Evolutionary conservation across 805 yeast species (phyloP).

Genomic region (Schwanniomyces sp.): DNA sequence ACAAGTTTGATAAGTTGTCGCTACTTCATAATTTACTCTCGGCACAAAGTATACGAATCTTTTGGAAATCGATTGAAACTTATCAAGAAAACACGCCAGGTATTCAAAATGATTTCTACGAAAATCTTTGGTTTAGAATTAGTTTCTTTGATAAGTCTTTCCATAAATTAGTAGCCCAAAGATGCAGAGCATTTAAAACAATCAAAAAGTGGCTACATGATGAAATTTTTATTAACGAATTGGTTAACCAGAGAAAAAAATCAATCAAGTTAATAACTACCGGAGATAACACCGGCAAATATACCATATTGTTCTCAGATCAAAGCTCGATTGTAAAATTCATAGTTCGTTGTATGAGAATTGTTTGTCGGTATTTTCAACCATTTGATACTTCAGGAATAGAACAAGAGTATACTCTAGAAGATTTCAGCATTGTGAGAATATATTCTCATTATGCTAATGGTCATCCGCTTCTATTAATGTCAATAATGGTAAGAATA

Average conservation of each 20-base stretch:
- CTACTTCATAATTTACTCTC: conserved; percentile 11
- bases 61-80: conserved; percentile 8
- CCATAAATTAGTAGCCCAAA: conserved; percentile 6
- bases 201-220: conserved; percentile 7
- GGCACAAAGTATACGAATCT: conserved; percentile 15
- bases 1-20: conserved; percentile 8
- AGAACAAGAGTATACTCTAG: conserved; percentile 9
- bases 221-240: conserved; percentile 6
- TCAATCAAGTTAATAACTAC: background rate
- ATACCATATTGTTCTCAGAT: conserved; percentile 3
- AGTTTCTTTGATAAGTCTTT: conserved; percentile 16
- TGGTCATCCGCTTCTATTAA: conserved; percentile 16
- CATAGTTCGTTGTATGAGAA: conserved; percentile 1
- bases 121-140: conserved; percentile 18
- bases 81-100: background rate
- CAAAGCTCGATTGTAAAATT: conserved; percentile 4
- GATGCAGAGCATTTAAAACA: conserved; percentile 5
- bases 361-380: conserved; percentile 1
- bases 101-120: conserved; percentile 3
- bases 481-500: conserved; percentile 16
- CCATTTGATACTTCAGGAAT: background rate
- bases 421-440: conserved; percentile 21
- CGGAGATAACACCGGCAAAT: background rate
- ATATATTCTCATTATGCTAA: conserved; percentile 18
- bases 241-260: conserved; percentile 3